Conservation (phyloP, 768 basidiomycete genomes). For the Ephemerocybe angulata region DNA sequence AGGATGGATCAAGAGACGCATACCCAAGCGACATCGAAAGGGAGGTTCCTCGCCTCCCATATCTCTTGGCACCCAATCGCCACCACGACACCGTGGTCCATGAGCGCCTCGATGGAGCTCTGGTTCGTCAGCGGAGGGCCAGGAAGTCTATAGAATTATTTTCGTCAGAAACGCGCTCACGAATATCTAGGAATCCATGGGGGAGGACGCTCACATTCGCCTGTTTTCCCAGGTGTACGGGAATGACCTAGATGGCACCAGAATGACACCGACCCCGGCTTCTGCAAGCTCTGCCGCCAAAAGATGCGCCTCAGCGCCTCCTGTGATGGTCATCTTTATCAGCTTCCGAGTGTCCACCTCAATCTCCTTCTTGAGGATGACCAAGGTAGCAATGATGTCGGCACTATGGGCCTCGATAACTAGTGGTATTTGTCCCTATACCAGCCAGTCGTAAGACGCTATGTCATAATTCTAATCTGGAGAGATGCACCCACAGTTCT, state of each 20-base stretch:
- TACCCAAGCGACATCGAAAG: slow-evolving; percentile 83
- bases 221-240: slow-evolving; percentile 69
- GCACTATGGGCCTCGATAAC: slow-evolving; percentile 74
- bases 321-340: slow-evolving; percentile 59
- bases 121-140: slow-evolving; percentile 67
- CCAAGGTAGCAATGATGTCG: slow-evolving; percentile 76
- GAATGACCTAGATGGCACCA: slow-evolving; percentile 61
- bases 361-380: slow-evolving; percentile 64
- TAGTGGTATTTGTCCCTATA: slow-evolving; percentile 65
- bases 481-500: slow-evolving; percentile 29
- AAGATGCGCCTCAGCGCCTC: slow-evolving; percentile 64
- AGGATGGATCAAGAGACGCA: slow-evolving; percentile 18
- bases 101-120: slow-evolving; percentile 54
- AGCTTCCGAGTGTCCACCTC: slow-evolving; percentile 40
- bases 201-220: slow-evolving; percentile 50
- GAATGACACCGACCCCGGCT: slow-evolving; percentile 44
- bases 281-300: slow-evolving; percentile 64
- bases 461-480: not conserved
- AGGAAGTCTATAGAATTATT: slow-evolving; percentile 44
- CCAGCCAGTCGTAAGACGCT: not conserved
- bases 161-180: too few species aligned
- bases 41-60: slow-evolving; percentile 72
- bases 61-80: slow-evolving; percentile 60
- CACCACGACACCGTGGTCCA: slow-evolving; percentile 67
- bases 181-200: not conserved